Evolutionary conservation across 306 rosid genomes (phyloP), one percentile per base, ranked within the genome.

Genomic region (Begonia masoniana): DNA sequence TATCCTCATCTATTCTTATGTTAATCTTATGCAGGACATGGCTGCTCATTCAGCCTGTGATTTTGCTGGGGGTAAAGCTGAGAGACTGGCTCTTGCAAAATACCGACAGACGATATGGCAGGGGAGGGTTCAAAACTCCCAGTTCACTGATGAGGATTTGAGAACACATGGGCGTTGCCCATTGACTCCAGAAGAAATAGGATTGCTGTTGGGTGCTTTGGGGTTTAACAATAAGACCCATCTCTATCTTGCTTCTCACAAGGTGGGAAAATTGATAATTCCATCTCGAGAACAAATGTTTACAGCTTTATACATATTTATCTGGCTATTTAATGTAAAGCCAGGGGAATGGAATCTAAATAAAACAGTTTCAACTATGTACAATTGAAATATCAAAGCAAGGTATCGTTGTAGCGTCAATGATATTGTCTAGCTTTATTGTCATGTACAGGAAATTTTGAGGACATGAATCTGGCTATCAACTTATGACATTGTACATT

Each of bases 31-130:
- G 62, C 81, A 91, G 99, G 99, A 91, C 74, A 91, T 91, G 96
- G 99, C 99, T 55, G 96, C 99, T 6, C 99, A 85, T 75, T 91
- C 99, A 15, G 99, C 99, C 59, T 91, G 99, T 52, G 94, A 91
- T 65, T 91, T 91, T 64, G 99, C 96, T 17, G 99, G 99, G 8
- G 96, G 99, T 10, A 81, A 85, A 70, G 92, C 92, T 56, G 99
- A 86, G 61, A 86, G 72, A 54, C 55, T 77, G 48, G 94, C 96
- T 59, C 92, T 86, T 61, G 96, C 94, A 43, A 91, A 91, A 77
- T 86, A 91, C 62, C 77, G 96, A 54, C 96, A 79, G 55, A 78
- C 77, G 54, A 69, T 91, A 66, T 91, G 99, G 99, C 99, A 91
- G 63, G 99, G 96, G 74, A 81, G 96, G 74, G 84, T 91, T 58